These are phyloP conservation scores for Aphanomyces astaci DNA, from an alignment of 352 stramenopile species.

Conservation along the genomic window DNA sequence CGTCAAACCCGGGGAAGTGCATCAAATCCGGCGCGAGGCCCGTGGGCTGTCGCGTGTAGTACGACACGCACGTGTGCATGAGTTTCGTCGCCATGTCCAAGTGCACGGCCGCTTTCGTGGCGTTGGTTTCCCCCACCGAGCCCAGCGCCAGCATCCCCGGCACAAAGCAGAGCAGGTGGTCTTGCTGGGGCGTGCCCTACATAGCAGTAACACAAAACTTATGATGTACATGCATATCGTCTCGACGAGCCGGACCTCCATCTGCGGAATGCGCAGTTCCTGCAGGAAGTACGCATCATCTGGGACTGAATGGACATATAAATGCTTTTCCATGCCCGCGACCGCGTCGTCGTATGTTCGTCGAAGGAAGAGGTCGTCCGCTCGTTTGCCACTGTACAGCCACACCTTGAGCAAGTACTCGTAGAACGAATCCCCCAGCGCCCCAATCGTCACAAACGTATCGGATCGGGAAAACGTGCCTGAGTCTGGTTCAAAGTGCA, in stretches of 20 bases:
- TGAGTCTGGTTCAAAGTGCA: conserved; percentile 50
- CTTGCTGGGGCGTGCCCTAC: conserved; percentile 76
- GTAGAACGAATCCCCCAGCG: conserved; percentile 95
- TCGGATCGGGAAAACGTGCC: conserved; percentile 31
- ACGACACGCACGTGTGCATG: conserved; percentile 90
- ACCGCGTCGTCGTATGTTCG: conserved; percentile 92
- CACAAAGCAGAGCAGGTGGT: conserved; percentile 97
- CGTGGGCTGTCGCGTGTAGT: conserved; percentile 89
- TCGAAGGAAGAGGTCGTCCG: conserved; percentile 50
- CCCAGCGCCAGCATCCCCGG: conserved; percentile 89
- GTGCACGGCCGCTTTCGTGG: conserved; percentile 67
- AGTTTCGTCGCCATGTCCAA: conserved; percentile 84
- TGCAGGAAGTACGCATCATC: conserved; percentile 67
- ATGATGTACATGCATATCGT: background rate
- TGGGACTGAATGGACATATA: conserved; percentile 62
- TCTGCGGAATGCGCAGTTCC: conserved; percentile 42
- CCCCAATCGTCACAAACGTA: conserved; percentile 85
- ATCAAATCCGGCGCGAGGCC: conserved; percentile 92
- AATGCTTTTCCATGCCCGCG: conserved; percentile 85
- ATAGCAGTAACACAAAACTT: background rate
- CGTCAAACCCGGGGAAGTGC: conserved; percentile 65
- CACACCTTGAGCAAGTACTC: conserved; percentile 98
- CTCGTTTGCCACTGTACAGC: conserved; percentile 87
- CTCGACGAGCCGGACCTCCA: conserved; percentile 30
- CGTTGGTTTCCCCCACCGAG: conserved; percentile 43